Base-by-base conservation (phyloP, 768 basidiomycete species). In the Phaffia australis region DNA sequence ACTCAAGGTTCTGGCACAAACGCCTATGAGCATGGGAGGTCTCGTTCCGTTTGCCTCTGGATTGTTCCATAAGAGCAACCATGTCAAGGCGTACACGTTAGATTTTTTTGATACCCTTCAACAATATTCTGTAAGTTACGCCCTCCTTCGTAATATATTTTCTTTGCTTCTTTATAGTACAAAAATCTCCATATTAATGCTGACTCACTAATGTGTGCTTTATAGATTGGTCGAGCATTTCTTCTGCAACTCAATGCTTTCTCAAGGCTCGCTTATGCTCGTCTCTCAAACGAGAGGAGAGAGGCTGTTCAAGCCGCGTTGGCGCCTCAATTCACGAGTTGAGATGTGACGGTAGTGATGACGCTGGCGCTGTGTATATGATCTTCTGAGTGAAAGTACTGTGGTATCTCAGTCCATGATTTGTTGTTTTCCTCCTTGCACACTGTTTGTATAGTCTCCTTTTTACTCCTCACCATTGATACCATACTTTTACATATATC, bases 1-100 rank as follows among this genome's bases (percentile, higher is more conserved):
- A 18, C 50, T 29, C 56, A 56, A 63, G 59, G 42, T 46, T 52
- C 29, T 65, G 49, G 48, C 64, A 1, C 64, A 65, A 48, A 59
- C 35, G n/a, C 64, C 64, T 0, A 14, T 32, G 16, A 51, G 23
- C 30, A 50, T 57, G 32, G 57, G 57, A 8, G 64, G 64, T 15
- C 80, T 98, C 19, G 77, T 89, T 25, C 87, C 90, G 29, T 79
- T 98, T 48, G 86, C 86, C 46, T 92, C 95, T 74, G 87, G 89
- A 14, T 79, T 97, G 7, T 95, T 97, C 78, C 94, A 98, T 77
- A 88, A 89, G 63, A 81, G 83, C 58, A 84, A 89, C 70, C 72
- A 79, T 8, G 83, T 92, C 46, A 83, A 89, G 27, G 87, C 89
- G 35, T 80, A 83, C 19, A 87, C 89, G 0, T 83, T 97, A 42